A percentile compares a stretch with the other conserved stretches of the same genome.
phyloP scores from a whole-genome alignment of 176 grass and related monocot species.

The Themeda triandra region DNA sequence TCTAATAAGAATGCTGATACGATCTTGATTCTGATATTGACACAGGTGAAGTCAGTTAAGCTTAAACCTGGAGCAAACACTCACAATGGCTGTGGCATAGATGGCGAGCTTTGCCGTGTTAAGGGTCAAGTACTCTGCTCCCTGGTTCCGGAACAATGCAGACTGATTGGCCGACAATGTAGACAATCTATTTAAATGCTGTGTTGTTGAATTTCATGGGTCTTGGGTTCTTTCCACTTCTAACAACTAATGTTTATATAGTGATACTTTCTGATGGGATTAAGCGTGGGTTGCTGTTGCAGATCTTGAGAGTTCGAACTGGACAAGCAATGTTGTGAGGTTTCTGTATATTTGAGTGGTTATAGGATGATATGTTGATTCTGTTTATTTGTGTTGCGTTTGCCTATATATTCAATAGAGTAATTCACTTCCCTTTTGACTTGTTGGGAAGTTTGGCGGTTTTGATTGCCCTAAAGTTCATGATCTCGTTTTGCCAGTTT shows the following conservation, averaged over 20 bases:
- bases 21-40: conserved; percentile 22
- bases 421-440: not conserved
- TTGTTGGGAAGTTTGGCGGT: not conserved
- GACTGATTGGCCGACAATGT: conserved; percentile 68
- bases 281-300: conserved; percentile 23
- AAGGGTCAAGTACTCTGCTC: conserved; percentile 82
- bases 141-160: conserved; percentile 85
- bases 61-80: conserved; percentile 82
- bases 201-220: conserved; percentile 24
- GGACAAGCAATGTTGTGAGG: conserved; percentile 39
- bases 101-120: conserved; percentile 73
- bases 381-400: not conserved
- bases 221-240: conserved; percentile 39
- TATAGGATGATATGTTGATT: conserved; percentile 50
- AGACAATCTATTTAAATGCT: conserved; percentile 46
- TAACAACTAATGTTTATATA: conserved; percentile 61
- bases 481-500: not conserved
- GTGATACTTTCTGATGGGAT: conserved; percentile 23
- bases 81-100: conserved; percentile 83
- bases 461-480: not conserved
- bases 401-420: conserved; percentile 9
- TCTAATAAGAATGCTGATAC: not conserved
- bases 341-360: conserved; percentile 80
- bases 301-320: conserved; percentile 22
- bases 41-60: conserved; percentile 90